Percentiles rank a stretch among this genome's conserved stretches.
phyloP scores from a whole-genome alignment of 2,329 filamentous ascomycete species.

The Metarhizium humberi region DNA sequence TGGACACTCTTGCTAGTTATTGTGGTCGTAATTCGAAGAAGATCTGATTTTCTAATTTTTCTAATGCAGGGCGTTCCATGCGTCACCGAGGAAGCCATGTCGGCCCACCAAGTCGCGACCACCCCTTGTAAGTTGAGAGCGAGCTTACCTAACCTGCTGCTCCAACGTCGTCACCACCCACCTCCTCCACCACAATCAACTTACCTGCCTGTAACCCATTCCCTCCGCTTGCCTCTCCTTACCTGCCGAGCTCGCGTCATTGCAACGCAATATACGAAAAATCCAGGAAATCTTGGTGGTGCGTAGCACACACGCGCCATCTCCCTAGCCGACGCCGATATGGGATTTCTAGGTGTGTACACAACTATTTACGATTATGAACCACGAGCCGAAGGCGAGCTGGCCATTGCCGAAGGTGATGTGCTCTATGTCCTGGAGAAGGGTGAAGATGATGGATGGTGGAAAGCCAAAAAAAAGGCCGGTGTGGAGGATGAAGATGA shows the following conservation, averaged over 20 bases:
- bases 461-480: slow-evolving; percentile 91
- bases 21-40: too few species aligned
- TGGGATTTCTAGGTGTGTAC: slow-evolving; percentile 91
- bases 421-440: slow-evolving; percentile 84
- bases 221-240: background rate
- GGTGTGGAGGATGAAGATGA: slow-evolving; percentile 79
- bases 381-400: slow-evolving; percentile 77
- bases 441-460: slow-evolving; percentile 73
- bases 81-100: background rate
- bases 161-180: slow-evolving; percentile 5
- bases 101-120: background rate
- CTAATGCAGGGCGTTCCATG: too few species aligned
- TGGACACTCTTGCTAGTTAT: too few species aligned
- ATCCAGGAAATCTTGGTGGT: background rate
- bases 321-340: slow-evolving; percentile 26
- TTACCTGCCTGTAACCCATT: background rate
- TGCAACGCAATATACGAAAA: background rate
- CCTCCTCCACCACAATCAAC: background rate
- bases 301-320: background rate
- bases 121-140: background rate
- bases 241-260: background rate
- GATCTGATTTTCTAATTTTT: too few species aligned
- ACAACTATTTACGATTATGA: slow-evolving; percentile 87
- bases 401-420: slow-evolving; percentile 78
- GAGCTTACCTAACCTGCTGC: slow-evolving; percentile 4